Conservation (phyloP, 2,329 filamentous ascomycete species). For the Claviceps arundinis region DNA sequence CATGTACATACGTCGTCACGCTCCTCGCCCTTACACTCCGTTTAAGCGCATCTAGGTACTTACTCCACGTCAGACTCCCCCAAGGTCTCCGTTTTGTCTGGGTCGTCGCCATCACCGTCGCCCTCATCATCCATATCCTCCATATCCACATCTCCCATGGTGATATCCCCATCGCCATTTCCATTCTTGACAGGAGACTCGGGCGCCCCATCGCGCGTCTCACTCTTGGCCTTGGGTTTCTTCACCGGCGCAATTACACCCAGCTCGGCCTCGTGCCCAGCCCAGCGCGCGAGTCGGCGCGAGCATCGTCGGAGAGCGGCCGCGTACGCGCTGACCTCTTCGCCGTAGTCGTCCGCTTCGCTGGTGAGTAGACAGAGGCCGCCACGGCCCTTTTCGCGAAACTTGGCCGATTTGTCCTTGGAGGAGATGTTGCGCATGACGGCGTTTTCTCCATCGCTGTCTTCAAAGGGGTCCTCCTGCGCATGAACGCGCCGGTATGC, state of each 20-base stretch:
- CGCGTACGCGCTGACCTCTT: slow-evolving; percentile 55
- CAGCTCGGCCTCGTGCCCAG: slow-evolving; percentile 28
- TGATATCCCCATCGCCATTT: slow-evolving; percentile 29
- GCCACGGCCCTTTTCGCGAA: slow-evolving; percentile 45
- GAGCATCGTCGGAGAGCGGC: slow-evolving; percentile 50
- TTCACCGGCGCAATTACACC: slow-evolving; percentile 36
- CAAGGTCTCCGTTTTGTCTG: slow-evolving; percentile 24
- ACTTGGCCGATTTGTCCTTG: slow-evolving; percentile 20
- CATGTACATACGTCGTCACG: background rate
- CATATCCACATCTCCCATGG: slow-evolving; percentile 40
- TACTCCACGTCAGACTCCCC: slow-evolving; percentile 23
- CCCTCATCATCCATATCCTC: slow-evolving; percentile 33
- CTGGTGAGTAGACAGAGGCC: slow-evolving; percentile 48
- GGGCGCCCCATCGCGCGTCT: slow-evolving; percentile 8
- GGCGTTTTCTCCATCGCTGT: slow-evolving; percentile 47
- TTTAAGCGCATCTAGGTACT: too few relatives aligned
- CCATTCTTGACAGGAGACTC: slow-evolving; percentile 14
- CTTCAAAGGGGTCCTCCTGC: slow-evolving; percentile 41
- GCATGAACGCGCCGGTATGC: slow-evolving; percentile 50
- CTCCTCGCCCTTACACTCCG: background rate
- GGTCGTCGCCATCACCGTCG: slow-evolving; percentile 34
- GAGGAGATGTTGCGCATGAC: slow-evolving; percentile 19
- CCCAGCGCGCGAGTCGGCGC: slow-evolving; percentile 59
- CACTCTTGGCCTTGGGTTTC: slow-evolving; percentile 17
- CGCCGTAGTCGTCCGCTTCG: slow-evolving; percentile 63